Evolutionary conservation across 495 filamentous ascomycete genomes (phyloP), one percentile per base, ranked within the genome.

Genomic region (Aspergillus kassunensis): DNA sequence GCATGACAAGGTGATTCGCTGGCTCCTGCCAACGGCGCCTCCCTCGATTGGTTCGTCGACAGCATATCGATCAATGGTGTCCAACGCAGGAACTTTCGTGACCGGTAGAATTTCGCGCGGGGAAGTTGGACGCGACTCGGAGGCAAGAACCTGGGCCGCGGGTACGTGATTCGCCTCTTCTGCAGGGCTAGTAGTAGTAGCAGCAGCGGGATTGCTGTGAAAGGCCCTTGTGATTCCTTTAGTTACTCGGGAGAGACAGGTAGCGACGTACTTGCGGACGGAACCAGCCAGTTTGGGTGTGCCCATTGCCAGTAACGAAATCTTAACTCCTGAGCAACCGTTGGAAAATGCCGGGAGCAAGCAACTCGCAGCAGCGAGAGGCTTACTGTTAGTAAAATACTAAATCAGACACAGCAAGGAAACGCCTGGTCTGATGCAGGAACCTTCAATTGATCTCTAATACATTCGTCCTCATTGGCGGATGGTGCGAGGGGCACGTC

Each of bases 41-140:
- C 24, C 48, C 3, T 16, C 36, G 7, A 44, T 21, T 33, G 23
- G 27, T 6, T 16, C 33, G 4, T 55, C 54, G 4, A 59, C 48
- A 13, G 43, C 58, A 55, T 64, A 59, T 25, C 35, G 54, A 44
- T 64, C 61, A 42, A 59, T 30, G 0, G 58, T 64, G 37, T 64
- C 61, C 34, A 64, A 47, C 4, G 61, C 58, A 34, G 61, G 61
- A 30, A 64, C 43, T 29, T 59, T 64, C 24, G 61, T 64, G 8
- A 57, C 46, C 0, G 58, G 58, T 3, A 64, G 23, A 13, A 43
- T 36, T 16, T 56, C 51, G 18, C 19, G 3, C 16, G 18, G 6
- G 8, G 40, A 25, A 18, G 23, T 20, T 12, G 33, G 39, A 30
- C 4, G 29, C 15, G 19, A 23, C 40, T n/a, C n/a, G n/a, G n/a